Conservation (phyloP, 1,284 basidiomycete genomes). For the Fomitopsis palustris region DNA sequence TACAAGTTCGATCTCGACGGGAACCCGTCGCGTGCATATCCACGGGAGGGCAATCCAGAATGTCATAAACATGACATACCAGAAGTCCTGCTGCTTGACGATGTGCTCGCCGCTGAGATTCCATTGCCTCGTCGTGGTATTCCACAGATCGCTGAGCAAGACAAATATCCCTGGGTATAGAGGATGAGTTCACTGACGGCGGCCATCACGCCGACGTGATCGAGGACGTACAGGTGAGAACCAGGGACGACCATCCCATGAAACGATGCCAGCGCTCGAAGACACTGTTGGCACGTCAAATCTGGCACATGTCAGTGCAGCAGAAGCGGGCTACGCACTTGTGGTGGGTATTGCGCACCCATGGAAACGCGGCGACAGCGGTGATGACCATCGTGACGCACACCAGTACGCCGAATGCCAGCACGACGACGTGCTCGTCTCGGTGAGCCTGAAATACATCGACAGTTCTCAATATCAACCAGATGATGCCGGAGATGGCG, state of each 20-base stretch:
- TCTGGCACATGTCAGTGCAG: conserved; percentile 1
- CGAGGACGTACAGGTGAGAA: conserved; percentile 48
- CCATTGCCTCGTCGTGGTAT: conserved; percentile 51
- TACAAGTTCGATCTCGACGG: conserved; percentile 73
- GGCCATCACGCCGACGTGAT: neutral
- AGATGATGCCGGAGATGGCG: conserved; percentile 60
- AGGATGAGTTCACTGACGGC: neutral
- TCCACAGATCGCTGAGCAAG: conserved; percentile 59
- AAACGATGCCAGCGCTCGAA: conserved; percentile 78
- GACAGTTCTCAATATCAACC: conserved; percentile 61
- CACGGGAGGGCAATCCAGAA: conserved; percentile 72
- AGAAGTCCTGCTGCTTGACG: conserved; percentile 68
- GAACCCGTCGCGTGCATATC: conserved; percentile 72
- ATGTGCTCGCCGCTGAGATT: conserved; percentile 49
- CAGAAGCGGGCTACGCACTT: conserved; percentile 45
- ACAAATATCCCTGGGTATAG: conserved; percentile 55
- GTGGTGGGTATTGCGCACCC: conserved; percentile 73
- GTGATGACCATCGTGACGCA: conserved; percentile 51
- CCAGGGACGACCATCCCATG: conserved; percentile 64
- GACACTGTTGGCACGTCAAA: conserved; percentile 36
- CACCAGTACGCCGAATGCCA: conserved; percentile 58
- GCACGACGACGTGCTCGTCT: conserved; percentile 48
- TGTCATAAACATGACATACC: conserved; percentile 72
- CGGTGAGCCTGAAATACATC: conserved; percentile 46
- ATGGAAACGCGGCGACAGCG: conserved; percentile 62